Evolutionary conservation across 2,329 filamentous ascomycete species (phyloP).

Genomic region (Dothistroma septosporum): DNA sequence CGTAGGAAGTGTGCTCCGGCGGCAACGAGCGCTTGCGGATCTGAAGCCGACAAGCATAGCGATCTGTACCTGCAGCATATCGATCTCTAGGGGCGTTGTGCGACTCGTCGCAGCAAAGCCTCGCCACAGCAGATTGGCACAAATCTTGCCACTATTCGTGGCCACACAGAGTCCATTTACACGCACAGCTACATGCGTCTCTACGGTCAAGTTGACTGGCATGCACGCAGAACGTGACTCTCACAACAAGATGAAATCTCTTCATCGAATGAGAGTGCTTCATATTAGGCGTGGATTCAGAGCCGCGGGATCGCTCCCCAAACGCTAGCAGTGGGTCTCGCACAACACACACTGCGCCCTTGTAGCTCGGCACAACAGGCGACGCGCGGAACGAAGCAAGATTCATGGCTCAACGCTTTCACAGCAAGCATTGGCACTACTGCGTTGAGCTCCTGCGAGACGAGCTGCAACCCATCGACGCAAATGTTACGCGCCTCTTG

Average conservation of each 20-base stretch:
- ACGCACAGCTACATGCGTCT: not conserved
- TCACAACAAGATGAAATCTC: not conserved
- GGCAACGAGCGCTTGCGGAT: conserved; percentile 21
- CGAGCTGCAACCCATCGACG: conserved; percentile 7
- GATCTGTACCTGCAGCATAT: conserved; percentile 23
- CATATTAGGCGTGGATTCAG: conserved; percentile 13
- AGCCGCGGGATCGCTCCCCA: conserved; percentile 19
- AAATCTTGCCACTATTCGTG: not conserved
- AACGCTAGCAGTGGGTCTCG: conserved; percentile 9
- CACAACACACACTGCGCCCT: conserved; percentile 3
- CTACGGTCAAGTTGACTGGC: not conserved
- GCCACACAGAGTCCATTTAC: not conserved
- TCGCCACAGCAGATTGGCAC: not conserved
- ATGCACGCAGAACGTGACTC: not conserved
- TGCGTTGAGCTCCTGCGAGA: conserved; percentile 9
- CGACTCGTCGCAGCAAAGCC: conserved; percentile 6
- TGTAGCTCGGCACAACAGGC: conserved; percentile 4
- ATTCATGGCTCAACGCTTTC: conserved; percentile 19
- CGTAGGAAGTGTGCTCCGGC: conserved; percentile 21
- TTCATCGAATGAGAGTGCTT: conserved; percentile 6
- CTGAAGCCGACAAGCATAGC: conserved; percentile 17
- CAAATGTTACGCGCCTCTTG: conserved; percentile 12
- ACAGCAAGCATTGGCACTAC: conserved; percentile 4
- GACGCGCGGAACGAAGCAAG: conserved; percentile 12
- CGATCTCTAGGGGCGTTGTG: conserved; percentile 17